phyloP scores from a whole-genome alignment of 2,329 filamentous ascomycete genomes.

The Ophiostoma pallidulum region DNA sequence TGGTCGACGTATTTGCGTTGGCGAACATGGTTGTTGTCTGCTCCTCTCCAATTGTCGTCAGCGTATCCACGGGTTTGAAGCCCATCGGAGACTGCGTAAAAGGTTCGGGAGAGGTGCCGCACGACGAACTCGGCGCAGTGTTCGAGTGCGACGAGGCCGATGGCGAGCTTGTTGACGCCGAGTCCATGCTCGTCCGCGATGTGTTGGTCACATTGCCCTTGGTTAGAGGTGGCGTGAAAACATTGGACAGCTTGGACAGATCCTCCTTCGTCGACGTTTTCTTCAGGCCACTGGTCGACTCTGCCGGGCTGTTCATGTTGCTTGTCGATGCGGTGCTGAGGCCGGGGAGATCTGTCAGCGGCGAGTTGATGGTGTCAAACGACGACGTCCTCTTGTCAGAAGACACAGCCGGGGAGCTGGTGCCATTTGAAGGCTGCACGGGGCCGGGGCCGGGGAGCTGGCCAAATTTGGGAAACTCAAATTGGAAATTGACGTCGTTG shows the following conservation, averaged over 20 bases:
- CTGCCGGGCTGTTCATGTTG: constrained; percentile 28
- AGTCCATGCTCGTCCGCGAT: constrained; percentile 42
- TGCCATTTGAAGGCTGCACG: constrained; percentile 18
- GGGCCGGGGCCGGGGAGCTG: constrained; percentile 48
- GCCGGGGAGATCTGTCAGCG: constrained; percentile 20
- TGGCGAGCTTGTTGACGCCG: constrained; percentile 52
- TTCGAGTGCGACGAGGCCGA: constrained; percentile 54
- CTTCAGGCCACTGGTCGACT: constrained; percentile 25
- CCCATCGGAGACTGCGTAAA: constrained; percentile 59
- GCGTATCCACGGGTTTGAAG: constrained; percentile 53
- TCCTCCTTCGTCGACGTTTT: constrained; percentile 36
- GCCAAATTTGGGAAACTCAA: constrained; percentile 94
- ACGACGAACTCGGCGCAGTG: constrained; percentile 52
- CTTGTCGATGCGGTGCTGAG: constrained; percentile 18
- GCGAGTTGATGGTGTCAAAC: constrained; percentile 8
- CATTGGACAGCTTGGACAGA: constrained; percentile 44
- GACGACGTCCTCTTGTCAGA: constrained; percentile 1
- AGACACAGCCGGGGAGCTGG: constrained; percentile 12
- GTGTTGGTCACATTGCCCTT: constrained; percentile 33
- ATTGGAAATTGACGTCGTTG: constrained; percentile 76
- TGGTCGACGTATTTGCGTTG: constrained; percentile 26
- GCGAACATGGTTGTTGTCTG: constrained; percentile 40
- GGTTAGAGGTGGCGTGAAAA: constrained; percentile 49
- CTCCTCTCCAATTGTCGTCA: constrained; percentile 59
- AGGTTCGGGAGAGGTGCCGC: constrained; percentile 70